phyloP scores from a whole-genome alignment of 306 rosid genomes.

The Carpinus fangiana region DNA sequence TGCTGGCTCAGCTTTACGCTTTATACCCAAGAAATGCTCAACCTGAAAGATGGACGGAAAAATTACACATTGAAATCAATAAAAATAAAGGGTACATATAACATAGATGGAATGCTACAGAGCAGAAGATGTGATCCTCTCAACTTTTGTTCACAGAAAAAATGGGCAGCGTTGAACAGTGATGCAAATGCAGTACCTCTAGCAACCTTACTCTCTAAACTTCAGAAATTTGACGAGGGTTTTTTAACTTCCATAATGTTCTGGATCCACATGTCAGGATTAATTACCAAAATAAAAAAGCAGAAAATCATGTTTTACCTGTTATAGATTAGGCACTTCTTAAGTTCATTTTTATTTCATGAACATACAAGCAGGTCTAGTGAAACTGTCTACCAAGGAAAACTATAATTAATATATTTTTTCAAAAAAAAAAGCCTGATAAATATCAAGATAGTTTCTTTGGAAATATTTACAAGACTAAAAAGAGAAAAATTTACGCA shows the following conservation, averaged over 20 bases:
- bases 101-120: neutral
- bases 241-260: neutral
- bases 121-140: neutral
- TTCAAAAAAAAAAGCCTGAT: neutral
- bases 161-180: neutral
- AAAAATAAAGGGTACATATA: neutral
- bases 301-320: neutral
- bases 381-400: neutral
- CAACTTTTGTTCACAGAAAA: neutral
- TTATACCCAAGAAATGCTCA: constrained; percentile 90
- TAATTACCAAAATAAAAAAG: neutral
- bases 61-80: neutral
- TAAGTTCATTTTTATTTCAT: neutral
- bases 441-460: neutral
- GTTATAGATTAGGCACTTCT: neutral
- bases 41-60: constrained; percentile 51
- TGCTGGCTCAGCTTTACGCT: constrained; percentile 71
- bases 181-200: neutral
- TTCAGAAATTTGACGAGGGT: neutral
- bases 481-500: neutral
- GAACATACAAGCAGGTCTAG: neutral
- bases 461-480: neutral
- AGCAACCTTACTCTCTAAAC: neutral
- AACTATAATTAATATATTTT: neutral
- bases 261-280: neutral